phyloP scores from a whole-genome alignment of 768 basidiomycete species.

The Xerocomellus dryophilus region DNA sequence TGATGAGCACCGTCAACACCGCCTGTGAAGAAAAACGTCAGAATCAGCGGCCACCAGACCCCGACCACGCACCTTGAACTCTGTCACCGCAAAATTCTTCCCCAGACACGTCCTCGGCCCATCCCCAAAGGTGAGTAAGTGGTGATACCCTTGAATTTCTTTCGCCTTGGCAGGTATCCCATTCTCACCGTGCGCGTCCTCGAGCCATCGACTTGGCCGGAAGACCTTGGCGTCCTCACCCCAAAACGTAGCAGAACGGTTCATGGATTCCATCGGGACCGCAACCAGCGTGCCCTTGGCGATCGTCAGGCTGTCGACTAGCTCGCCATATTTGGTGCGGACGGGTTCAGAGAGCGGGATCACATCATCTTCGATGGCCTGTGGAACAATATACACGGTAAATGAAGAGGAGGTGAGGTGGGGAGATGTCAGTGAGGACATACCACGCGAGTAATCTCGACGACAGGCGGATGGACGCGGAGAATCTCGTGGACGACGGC shows the following conservation, averaged over 20 bases:
- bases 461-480: constrained; percentile 41
- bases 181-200: constrained; percentile 13
- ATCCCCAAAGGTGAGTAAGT: constrained; percentile 50
- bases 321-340: constrained; percentile 37
- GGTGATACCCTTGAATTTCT: constrained; percentile 46
- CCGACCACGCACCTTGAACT: constrained; percentile 25
- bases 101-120: constrained; percentile 51
- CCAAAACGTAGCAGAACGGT: constrained; percentile 54
- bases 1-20: constrained; percentile 40
- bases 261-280: constrained; percentile 45
- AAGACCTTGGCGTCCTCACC: constrained; percentile 56
- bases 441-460: constrained; percentile 18
- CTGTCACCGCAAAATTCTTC: constrained; percentile 42
- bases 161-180: constrained; percentile 30
- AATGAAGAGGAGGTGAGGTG: neutral
- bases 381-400: neutral
- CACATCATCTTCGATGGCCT: constrained; percentile 52
- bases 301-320: constrained; percentile 39
- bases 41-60: neutral
- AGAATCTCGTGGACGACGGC: constrained; percentile 45
- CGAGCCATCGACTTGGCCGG: constrained; percentile 62
- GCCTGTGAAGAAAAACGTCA: constrained; percentile 21
- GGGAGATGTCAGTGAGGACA: neutral
- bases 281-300: constrained; percentile 45
- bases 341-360: constrained; percentile 54